Base-by-base conservation (phyloP, 2,329 filamentous ascomycete genomes). In the Cladorrhinum sp. region DNA sequence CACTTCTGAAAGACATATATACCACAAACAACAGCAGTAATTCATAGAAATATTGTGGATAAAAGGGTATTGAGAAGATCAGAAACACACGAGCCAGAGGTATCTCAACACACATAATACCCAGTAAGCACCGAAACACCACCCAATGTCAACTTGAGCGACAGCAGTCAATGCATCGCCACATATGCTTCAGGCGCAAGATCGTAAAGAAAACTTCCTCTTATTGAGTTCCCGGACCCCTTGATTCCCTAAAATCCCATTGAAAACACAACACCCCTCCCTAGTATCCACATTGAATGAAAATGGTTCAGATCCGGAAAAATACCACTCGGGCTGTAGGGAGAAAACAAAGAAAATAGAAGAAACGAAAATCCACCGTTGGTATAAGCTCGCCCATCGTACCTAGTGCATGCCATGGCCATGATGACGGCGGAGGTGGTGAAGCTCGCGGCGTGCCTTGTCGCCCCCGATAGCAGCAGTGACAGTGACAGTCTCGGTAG, bases 401-500 rank as follows among this genome's bases (percentile, higher is more conserved):
- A 24, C 51, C 56, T 61, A 60, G 58, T 63, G 58, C 23, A 32
- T 23, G 22, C 63, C 64, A 41, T 62, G 61, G 29, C 20, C 49
- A 50, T 50, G 57, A 57, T 76, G 74, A 50, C 71, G 73, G 64
- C 79, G 79, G 52, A 74, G 72, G 68, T 78, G 77, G 12, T 58
- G 45, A 36, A 76, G 63, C 62, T 78, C 75, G 36, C 69, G 70
- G 24, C 70, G 71, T 10, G 62, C 70, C 62, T 68, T 68, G 38
- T 67, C 65, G 27, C 67, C 68, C 10, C 63, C 62, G 2, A 68
- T 62, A 29, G 70, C 72, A 18, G 66, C 56, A n/a, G 73, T 70
- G 10, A 71, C 69, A 1, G 75, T 75, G n/a, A 77, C 72, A 0
- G 79, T 79, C 4, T 75, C 70, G 2, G 77, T 77, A 22, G 73